Evolutionary conservation across 1,284 basidiomycete genomes (phyloP), one percentile per base, ranked within the genome.

Genomic region (Omphalotus olearius): DNA sequence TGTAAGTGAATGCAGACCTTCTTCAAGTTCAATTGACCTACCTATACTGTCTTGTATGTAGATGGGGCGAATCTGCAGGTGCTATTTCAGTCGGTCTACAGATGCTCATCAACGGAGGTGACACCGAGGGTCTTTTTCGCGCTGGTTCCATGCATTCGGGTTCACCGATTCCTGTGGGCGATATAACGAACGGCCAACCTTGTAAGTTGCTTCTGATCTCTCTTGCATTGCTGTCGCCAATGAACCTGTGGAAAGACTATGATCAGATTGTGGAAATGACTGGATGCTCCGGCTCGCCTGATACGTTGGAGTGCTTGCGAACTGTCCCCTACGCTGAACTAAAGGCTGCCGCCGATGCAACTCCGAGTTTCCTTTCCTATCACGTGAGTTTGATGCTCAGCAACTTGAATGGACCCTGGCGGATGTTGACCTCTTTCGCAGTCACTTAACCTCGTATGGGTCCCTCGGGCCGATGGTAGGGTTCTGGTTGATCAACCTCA

Each of bases 21-120:
- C 26, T 28, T 10, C 4, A 33, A 4, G 7, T 33, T 4, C 17
- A 23, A 2, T 26, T 28, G 23, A 7, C 42, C 46, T 11, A 45
- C 17, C 17, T 30, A 26, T 42, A 4, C 9, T 9, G 13, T 7
- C n/a, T n/a, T n/a, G n/a, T 23, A 2, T 23, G 23, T 38, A 79
- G 79, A 51, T 80, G 74, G 74, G 80, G 81, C 5, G 74, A 83
- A 63, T 78, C 75, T 36, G 76, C 81, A 0, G 82, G 83, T 0
- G 71, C 78, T 0, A 74, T 79, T 26, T 80, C 77, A 9, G 72
- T 70, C 1, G 61, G 74, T 23, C 55, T 79, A 0, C 80, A 82
- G 14, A 78, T 82, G 76, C 57, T 81, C 9, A 64, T 72, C 18
- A 76, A 82, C 56, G 68, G 68, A 10, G 78, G 78, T 0, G 60